phyloP scores from a whole-genome alignment of 2,329 filamentous ascomycete species.

The Alternaria arbusti region DNA sequence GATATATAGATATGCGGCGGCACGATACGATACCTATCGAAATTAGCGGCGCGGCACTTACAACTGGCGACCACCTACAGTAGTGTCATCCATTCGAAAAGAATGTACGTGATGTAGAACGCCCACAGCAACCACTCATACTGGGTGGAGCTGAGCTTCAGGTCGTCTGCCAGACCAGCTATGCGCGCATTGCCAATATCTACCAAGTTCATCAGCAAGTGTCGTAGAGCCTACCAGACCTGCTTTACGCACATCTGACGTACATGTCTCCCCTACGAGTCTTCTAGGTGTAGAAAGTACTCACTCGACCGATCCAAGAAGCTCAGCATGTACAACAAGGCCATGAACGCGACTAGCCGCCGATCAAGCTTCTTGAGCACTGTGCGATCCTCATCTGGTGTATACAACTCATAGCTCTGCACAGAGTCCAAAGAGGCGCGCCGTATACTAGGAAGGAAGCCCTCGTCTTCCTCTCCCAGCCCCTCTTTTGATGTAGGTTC shows the following conservation, averaged over 20 bases:
- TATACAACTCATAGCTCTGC: conserved; percentile 61
- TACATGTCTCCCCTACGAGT: background rate
- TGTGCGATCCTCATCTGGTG: conserved; percentile 72
- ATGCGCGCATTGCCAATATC: conserved; percentile 69
- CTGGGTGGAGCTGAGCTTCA: conserved; percentile 61
- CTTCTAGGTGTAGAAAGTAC: conserved; percentile 17
- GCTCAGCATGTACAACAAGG: conserved; percentile 80
- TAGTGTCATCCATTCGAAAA: conserved; percentile 71
- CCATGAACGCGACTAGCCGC: conserved; percentile 79
- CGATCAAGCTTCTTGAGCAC: conserved; percentile 79
- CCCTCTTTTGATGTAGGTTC: conserved; percentile 11
- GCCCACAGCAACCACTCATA: conserved; percentile 68
- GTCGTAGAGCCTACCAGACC: background rate
- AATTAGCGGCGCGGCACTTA: background rate
- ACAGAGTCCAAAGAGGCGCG: conserved; percentile 33
- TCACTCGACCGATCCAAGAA: conserved; percentile 87
- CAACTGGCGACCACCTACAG: conserved; percentile 49
- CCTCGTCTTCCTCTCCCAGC: conserved; percentile 34
- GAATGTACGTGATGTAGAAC: conserved; percentile 69
- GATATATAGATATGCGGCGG: conserved; percentile 68
- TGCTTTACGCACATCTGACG: conserved; percentile 32
- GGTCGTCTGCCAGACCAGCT: conserved; percentile 62
- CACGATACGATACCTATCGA: conserved; percentile 59
- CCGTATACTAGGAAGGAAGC: conserved; percentile 22
- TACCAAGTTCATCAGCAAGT: conserved; percentile 26